Percentiles rank a stretch among this genome's conserved stretches.
Conservation (phyloP, 768 basidiomycete genomes). For the Lactarius evosmus region DNA sequence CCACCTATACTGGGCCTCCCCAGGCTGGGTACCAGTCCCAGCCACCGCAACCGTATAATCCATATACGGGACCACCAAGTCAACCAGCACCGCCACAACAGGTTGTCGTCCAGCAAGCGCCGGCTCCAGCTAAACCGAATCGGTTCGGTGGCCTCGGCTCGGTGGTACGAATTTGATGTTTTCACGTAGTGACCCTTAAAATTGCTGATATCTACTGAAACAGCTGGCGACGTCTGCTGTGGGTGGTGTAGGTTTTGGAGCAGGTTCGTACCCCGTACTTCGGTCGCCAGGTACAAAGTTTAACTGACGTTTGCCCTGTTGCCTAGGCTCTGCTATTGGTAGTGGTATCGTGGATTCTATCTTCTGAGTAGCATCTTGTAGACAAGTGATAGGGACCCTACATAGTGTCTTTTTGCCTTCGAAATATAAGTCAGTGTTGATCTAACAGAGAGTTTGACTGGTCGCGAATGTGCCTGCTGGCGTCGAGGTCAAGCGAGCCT, state of each 20-base stretch:
- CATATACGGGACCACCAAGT: slow-evolving; percentile 26
- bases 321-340: slow-evolving; percentile 49
- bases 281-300: not conserved
- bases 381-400: not conserved
- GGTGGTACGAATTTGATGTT: slow-evolving; percentile 15
- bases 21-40: slow-evolving; percentile 28
- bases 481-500: too few species aligned
- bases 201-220: not conserved
- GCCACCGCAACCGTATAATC: slow-evolving; percentile 26
- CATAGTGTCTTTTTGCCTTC: not conserved
- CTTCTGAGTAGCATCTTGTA: slow-evolving; percentile 35
- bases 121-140: slow-evolving; percentile 16
- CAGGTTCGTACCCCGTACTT: slow-evolving; percentile 44
- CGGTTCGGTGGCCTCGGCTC: slow-evolving; percentile 20
- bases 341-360: slow-evolving; percentile 49
- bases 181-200: not conserved
- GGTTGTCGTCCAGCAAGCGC: slow-evolving; percentile 31
- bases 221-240: slow-evolving; percentile 41
- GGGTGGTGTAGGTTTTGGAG: slow-evolving; percentile 76
- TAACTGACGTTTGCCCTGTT: slow-evolving; percentile 5
- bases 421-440: not conserved
- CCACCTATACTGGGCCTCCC: slow-evolving; percentile 33
- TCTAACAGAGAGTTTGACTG: not conserved
- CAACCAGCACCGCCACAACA: slow-evolving; percentile 29
- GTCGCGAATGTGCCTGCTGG: not conserved